A percentile compares a stretch with the other conserved stretches of the same genome.
phyloP scores from a whole-genome alignment of 306 rosid genomes.

The Echinosophora koreensis region DNA sequence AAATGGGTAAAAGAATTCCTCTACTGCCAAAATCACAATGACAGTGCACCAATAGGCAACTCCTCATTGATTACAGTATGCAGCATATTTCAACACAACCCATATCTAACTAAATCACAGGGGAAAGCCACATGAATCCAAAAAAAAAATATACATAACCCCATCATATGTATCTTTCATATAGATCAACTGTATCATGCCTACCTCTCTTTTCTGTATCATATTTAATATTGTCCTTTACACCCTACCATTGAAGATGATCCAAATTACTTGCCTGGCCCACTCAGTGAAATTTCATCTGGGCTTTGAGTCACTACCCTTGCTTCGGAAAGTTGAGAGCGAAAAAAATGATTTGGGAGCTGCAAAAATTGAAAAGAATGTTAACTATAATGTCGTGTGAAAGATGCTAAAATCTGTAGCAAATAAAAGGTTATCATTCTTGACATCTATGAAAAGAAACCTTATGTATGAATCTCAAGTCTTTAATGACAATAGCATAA shows the following conservation, averaged over 20 bases:
- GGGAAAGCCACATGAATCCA: slow-evolving; percentile 65
- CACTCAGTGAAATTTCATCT: slow-evolving; percentile 60
- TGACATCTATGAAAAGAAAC: slow-evolving; percentile 35
- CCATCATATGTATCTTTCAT: slow-evolving; percentile 59
- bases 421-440: slow-evolving; percentile 5
- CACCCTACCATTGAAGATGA: slow-evolving; percentile 62
- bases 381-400: slow-evolving; percentile 36
- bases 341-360: slow-evolving; percentile 97
- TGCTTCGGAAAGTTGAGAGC: slow-evolving; percentile 93
- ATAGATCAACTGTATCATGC: slow-evolving; percentile 56
- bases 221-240: slow-evolving; percentile 57
- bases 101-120: slow-evolving; percentile 66
- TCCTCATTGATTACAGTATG: slow-evolving; percentile 63
- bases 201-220: slow-evolving; percentile 61
- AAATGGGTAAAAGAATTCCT: slow-evolving; percentile 61
- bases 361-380: slow-evolving; percentile 54
- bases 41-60: slow-evolving; percentile 63
- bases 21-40: slow-evolving; percentile 84
- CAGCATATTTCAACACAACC: slow-evolving; percentile 73
- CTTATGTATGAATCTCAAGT: slow-evolving; percentile 3
- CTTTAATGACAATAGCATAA: slow-evolving; percentile 21
- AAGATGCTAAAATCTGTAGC: slow-evolving; percentile 31
- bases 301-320: slow-evolving; percentile 88
- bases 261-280: slow-evolving; percentile 49
- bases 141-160: slow-evolving; percentile 67